A percentile compares a stretch with the other conserved stretches of the same genome.
These are phyloP conservation scores for Gastrodia elata DNA, from an alignment of 106 monocot genomes.

Conservation along the genomic window DNA sequence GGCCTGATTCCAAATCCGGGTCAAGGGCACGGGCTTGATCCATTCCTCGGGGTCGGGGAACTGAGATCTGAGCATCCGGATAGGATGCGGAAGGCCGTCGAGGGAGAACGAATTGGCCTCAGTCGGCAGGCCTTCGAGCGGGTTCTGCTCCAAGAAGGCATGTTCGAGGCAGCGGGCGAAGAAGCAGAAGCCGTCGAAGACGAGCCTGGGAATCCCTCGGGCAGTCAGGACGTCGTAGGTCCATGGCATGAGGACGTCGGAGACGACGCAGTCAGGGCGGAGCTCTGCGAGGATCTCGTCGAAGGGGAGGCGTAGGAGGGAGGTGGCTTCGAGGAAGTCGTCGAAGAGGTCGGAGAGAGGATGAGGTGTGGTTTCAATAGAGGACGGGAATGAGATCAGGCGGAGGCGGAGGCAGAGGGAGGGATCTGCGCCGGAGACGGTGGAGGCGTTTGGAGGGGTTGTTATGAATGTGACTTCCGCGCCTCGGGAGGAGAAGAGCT, in stretches of 20 bases:
- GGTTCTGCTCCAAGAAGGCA: background rate
- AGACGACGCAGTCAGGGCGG: constrained; percentile 34
- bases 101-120: constrained; percentile 8
- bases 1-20: constrained; percentile 4
- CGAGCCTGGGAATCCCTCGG: constrained; percentile 17
- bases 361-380: background rate
- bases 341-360: background rate
- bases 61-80: constrained; percentile 18
- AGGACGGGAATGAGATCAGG: constrained; percentile 10
- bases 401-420: background rate
- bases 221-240: constrained; percentile 11
- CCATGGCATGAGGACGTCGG: constrained; percentile 33
- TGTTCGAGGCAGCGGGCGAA: constrained; percentile 3
- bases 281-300: background rate
- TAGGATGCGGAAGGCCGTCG: constrained; percentile 23
- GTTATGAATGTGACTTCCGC: constrained; percentile 16
- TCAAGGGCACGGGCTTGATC: constrained; percentile 5
- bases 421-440: background rate
- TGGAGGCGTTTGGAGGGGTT: constrained; percentile 16
- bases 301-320: constrained; percentile 11
- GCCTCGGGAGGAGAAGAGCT: constrained; percentile 18
- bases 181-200: constrained; percentile 26
- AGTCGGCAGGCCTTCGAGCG: background rate
- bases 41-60: background rate
- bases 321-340: background rate